A percentile compares a stretch with the other conserved stretches of the same genome.
These are phyloP conservation scores for Rhizopogon vinicolor DNA, from an alignment of 768 basidiomycete genomes.

Conservation along the genomic window DNA sequence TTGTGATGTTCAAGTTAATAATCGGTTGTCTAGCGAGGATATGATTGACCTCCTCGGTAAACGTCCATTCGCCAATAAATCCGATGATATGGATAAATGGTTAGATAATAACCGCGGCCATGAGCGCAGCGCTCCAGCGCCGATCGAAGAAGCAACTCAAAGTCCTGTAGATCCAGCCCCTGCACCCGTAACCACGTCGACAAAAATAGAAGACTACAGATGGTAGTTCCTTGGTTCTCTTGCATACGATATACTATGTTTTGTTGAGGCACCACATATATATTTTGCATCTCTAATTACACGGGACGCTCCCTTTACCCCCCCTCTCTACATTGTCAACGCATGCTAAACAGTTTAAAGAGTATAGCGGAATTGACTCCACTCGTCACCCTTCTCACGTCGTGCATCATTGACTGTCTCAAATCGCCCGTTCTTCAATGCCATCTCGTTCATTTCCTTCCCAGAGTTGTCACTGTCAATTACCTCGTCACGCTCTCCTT, in stretches of 20 bases:
- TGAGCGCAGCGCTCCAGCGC: slow-evolving; percentile 61
- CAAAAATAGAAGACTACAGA: slow-evolving; percentile 27
- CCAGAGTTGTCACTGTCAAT: slow-evolving; percentile 48
- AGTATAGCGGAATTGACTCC: slow-evolving; percentile 75
- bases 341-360: slow-evolving; percentile 40
- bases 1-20: slow-evolving; percentile 2
- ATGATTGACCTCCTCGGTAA: slow-evolving; percentile 83
- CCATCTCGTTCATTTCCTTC: slow-evolving; percentile 26
- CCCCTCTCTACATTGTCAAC: slow-evolving; percentile 28
- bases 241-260: background rate
- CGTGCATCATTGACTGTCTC: slow-evolving; percentile 53
- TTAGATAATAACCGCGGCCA: slow-evolving; percentile 71
- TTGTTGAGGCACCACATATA: slow-evolving; percentile 5
- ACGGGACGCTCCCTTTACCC: slow-evolving; percentile 8
- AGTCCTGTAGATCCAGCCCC: slow-evolving; percentile 41
- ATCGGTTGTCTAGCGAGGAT: slow-evolving; percentile 56
- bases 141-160: slow-evolving; percentile 44
- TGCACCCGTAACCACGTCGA: slow-evolving; percentile 43
- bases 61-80: slow-evolving; percentile 70
- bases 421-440: slow-evolving; percentile 46
- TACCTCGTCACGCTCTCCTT: slow-evolving; percentile 65
- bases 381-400: slow-evolving; percentile 60
- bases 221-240: slow-evolving; percentile 8
- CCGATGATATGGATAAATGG: slow-evolving; percentile 97
- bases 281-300: slow-evolving; percentile 24